Evolutionary conservation across 192 early-diverging fungal species (phyloP).

Genomic region (Podila epicladia): DNA sequence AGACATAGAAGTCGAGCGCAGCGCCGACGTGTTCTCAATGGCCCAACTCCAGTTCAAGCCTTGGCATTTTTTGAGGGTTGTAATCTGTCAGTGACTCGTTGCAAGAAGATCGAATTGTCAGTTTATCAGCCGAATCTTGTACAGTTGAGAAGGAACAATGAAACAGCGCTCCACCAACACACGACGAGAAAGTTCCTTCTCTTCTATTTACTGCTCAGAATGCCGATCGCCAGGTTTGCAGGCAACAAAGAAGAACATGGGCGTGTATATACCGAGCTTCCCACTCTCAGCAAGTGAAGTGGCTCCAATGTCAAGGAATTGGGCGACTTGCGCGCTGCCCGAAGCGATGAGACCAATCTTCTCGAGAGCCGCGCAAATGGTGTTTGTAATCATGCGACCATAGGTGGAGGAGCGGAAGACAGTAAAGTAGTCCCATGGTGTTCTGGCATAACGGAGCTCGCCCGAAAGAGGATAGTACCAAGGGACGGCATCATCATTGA

Average conservation of each 20-base stretch:
- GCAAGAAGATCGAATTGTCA: too few species aligned
- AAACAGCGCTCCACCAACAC: neutral
- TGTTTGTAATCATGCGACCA: constrained; percentile 75
- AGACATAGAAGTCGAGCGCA: too few species aligned
- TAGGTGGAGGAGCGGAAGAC: constrained; percentile 56
- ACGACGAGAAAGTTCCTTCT: neutral
- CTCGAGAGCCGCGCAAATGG: constrained; percentile 76
- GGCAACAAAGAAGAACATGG: constrained; percentile 87
- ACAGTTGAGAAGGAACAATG: neutral
- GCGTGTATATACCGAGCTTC: constrained; percentile 86
- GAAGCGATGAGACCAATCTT: constrained; percentile 77
- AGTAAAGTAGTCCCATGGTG: constrained; percentile 30
- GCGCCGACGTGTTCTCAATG: too few species aligned
- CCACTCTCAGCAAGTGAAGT: constrained; percentile 82
- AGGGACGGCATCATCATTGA: constrained; percentile 58
- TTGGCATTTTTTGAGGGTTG: too few species aligned
- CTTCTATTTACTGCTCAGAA: constrained; percentile 9
- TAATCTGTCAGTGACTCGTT: too few species aligned
- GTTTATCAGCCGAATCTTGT: too few species aligned
- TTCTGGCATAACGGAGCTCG: constrained; percentile 42
- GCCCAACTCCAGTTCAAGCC: too few species aligned
- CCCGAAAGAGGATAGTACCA: constrained; percentile 76
- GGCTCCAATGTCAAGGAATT: constrained; percentile 81
- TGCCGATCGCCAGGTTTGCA: constrained; percentile 60
- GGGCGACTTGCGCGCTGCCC: constrained; percentile 81